A percentile compares a stretch with the other conserved stretches of the same genome.
phyloP scores from a whole-genome alignment of 495 filamentous ascomycete genomes.

The Penicillium silybi region DNA sequence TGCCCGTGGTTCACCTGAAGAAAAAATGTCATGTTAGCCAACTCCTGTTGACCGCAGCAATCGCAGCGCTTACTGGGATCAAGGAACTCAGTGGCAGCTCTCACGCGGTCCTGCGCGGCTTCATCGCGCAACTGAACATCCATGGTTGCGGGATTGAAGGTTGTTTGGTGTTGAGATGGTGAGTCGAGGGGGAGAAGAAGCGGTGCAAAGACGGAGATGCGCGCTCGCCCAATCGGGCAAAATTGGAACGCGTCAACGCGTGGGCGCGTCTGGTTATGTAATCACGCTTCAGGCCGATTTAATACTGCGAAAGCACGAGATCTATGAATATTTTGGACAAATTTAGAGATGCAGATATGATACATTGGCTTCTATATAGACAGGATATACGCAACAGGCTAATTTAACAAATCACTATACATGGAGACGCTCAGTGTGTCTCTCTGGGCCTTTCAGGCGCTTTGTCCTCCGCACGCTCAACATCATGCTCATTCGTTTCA shows the following conservation, averaged over 20 bases:
- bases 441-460: neutral
- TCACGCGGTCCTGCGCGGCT: conserved; percentile 72
- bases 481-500: neutral
- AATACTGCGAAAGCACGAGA: neutral
- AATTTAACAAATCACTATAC: conserved; percentile 16
- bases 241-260: conserved; percentile 37
- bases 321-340: neutral
- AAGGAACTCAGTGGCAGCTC: conserved; percentile 77
- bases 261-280: conserved; percentile 4
- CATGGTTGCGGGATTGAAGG: conserved; percentile 47
- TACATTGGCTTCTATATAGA: conserved; percentile 10
- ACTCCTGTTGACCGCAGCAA: neutral
- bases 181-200: conserved; percentile 13
- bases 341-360: conserved; percentile 3
- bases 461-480: neutral
- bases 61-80: conserved; percentile 65
- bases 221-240: conserved; percentile 34
- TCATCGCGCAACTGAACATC: conserved; percentile 78
- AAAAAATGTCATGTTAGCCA: conserved; percentile 20
- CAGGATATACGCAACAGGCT: conserved; percentile 11
- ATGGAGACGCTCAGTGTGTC: conserved; percentile 1
- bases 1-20: conserved; percentile 45
- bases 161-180: conserved; percentile 8
- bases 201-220: conserved; percentile 7
- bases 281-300: neutral